Evolutionary conservation across 345 rosid species (phyloP).

Genomic region (Erodium maritimum): DNA sequence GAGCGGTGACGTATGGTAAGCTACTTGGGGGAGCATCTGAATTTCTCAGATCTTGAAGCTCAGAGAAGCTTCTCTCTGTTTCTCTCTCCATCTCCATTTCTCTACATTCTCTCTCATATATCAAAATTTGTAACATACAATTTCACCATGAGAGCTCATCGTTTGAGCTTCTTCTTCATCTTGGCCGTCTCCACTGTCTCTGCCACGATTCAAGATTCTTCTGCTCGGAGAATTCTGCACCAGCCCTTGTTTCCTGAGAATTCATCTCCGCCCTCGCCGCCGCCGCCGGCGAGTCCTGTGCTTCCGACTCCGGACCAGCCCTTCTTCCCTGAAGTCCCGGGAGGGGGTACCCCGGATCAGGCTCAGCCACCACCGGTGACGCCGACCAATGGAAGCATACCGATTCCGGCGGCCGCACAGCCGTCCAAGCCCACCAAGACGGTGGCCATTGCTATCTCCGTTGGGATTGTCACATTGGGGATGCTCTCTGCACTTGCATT

Average conservation of each 20-base stretch:
- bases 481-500: slow-evolving; percentile 86
- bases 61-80: too few relatives aligned
- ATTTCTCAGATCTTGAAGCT: too few relatives aligned
- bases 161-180: slow-evolving; percentile 7
- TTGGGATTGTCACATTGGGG: slow-evolving; percentile 86
- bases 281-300: slow-evolving; percentile 24
- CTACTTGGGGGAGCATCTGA: too few relatives aligned
- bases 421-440: slow-evolving; percentile 71
- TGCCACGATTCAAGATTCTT: slow-evolving; percentile 2
- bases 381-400: slow-evolving; percentile 48
- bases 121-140: slow-evolving; percentile 36
- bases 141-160: slow-evolving; percentile 48
- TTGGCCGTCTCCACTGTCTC: background rate
- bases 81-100: too few relatives aligned
- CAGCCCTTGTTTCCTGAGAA: slow-evolving; percentile 69
- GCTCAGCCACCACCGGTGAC: slow-evolving; percentile 27
- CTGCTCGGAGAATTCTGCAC: slow-evolving; percentile 61
- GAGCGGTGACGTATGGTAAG: too few relatives aligned
- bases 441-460: slow-evolving; percentile 74
- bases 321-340: slow-evolving; percentile 88
- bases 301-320: slow-evolving; percentile 63
- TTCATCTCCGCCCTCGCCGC: slow-evolving; percentile 36
- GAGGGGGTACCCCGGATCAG: slow-evolving; percentile 43
- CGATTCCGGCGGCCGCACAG: slow-evolving; percentile 52
- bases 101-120: slow-evolving; percentile 18